Evolutionary conservation across 768 basidiomycete species (phyloP).

Genomic region (Trametes cinnabarina): DNA sequence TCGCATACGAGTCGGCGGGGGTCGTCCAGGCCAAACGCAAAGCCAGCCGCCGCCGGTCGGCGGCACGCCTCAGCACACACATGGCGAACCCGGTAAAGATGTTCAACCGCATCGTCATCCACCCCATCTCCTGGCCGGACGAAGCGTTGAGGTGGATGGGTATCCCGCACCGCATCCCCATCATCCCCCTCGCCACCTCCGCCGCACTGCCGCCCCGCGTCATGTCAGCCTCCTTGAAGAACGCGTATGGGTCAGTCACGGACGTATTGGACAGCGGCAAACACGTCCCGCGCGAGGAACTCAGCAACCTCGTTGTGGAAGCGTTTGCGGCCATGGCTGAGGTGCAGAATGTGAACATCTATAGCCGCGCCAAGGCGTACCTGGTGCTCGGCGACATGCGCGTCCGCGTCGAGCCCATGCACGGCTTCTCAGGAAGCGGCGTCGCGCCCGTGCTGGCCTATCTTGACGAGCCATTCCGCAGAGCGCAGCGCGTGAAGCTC

Average conservation of each 20-base stretch:
- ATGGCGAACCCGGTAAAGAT: slow-evolving; percentile 5
- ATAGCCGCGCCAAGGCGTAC: slow-evolving; percentile 8
- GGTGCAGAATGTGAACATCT: not conserved
- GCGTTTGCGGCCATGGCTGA: not conserved
- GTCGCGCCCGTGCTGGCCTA: slow-evolving; percentile 5
- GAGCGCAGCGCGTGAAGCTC: not conserved
- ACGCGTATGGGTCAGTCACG: not conserved
- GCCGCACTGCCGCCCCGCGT: not conserved
- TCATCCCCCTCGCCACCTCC: not conserved
- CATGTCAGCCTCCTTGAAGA: not conserved
- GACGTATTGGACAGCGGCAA: not conserved
- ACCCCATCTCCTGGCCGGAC: slow-evolving; percentile 3
- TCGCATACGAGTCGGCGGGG: not conserved
- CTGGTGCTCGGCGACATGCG: slow-evolving; percentile 1
- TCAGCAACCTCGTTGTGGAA: not conserved
- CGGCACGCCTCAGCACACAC: not conserved
- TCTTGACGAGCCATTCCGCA: slow-evolving; percentile 5
- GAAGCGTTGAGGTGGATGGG: slow-evolving; percentile 10
- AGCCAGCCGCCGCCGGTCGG: not conserved
- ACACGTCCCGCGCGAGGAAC: not conserved
- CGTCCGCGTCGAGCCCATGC: slow-evolving; percentile 5
- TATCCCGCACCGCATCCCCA: not conserved
- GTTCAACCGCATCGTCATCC: slow-evolving; percentile 11
- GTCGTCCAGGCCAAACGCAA: not conserved
- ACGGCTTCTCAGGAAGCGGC: slow-evolving; percentile 10